Base-by-base conservation (phyloP, 106 monocot species). In the Chionographis japonica region DNA sequence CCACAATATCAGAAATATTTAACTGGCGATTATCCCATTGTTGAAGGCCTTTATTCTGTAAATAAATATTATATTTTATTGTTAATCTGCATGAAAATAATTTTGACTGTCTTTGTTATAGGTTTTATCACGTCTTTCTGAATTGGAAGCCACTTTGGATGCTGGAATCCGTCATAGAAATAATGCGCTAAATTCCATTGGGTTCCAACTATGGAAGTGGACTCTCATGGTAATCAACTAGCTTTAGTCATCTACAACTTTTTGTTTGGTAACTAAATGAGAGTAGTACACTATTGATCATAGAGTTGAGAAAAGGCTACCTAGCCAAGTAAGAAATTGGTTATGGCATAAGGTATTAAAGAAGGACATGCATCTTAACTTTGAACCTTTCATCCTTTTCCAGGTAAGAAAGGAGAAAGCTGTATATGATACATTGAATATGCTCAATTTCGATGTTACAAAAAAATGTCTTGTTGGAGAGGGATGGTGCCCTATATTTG, bases 401-500 rank as follows among this genome's bases (percentile, higher is more conserved):
- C 74, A 98, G 97, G 97, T 98, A 3, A 84, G 73, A 79, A 98
- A 81, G 65, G 97, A 98, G 84, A 98, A 98, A 71, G 89, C 89
- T 77, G 90, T 98, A 16, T 92, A 93, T 73, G 97, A 92, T 68
- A 93, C 92, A 67, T 68, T 98, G 72, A 98, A 98, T 75, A 93
- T 87, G 92, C 92, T 98, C 59, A 93, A 90, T 69, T 92, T 98
- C 74, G 97, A 98, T 81, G 92, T 98, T 58, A 98, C 97, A 50
- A 98, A 92, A 72, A 98, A 98, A 78, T 92, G 97, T 56, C 92
- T 98, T 73, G 92, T 98, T 80, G 97, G 92, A 39, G 92, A 98
- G 70, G 97, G 97, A 75, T 98, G 97, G 97, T 98, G 86, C 68
- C 97, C 97, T 68, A 70, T 77, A 52, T 85, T 87, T 85, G 87